Base-by-base conservation (phyloP, 768 basidiomycete species). In the Pleurotus sapidus region DNA sequence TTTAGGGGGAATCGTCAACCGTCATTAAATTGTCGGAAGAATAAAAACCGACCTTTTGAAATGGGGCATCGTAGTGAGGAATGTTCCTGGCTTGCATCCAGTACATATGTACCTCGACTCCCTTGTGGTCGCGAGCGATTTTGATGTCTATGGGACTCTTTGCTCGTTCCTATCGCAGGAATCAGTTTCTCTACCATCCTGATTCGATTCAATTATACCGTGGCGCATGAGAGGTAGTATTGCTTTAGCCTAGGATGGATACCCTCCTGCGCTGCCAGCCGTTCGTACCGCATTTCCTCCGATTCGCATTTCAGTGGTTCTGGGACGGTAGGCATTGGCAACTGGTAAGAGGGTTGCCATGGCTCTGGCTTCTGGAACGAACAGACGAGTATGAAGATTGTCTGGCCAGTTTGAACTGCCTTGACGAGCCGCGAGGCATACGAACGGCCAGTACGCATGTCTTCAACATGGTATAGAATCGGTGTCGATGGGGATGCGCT, bases 281-380 rank as follows among this genome's bases (percentile, higher is more conserved):
- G 66, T 40, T 58, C 49, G 62, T 68, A 70, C 39, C 68, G 63
- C 40, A 73, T 74, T 63, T 88, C 84, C 53, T 86, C 83, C 18
- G 82, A 72, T 54, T 80, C 79, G 63, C 88, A 90, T 17, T 84
- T 73, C 30, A 91, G 88, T 0, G 89, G 86, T 4, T 78, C 65
- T 7, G 82, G 82, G 15, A 78, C 74, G 11, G 69, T 56, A 0
- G 91, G 91, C 79, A 89, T 86, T 3, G 81, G 70, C 80, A 83
- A 87, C 58, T 89, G 87, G 62, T 86, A 77, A 7, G 73, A 67
- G 1, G 85, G 89, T 65, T 91, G 90, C 81, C 83, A 84, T 8
- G 84, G 83, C 65, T 94, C 92, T 3, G 89, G 88, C 51, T 75
- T 78, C 60, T 93, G 90, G 77, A 92, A 94, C 4, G 91, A 93